These are phyloP conservation scores for Sporothrix euskadiensis DNA, from an alignment of 2,329 filamentous ascomycete genomes.

Conservation along the genomic window DNA sequence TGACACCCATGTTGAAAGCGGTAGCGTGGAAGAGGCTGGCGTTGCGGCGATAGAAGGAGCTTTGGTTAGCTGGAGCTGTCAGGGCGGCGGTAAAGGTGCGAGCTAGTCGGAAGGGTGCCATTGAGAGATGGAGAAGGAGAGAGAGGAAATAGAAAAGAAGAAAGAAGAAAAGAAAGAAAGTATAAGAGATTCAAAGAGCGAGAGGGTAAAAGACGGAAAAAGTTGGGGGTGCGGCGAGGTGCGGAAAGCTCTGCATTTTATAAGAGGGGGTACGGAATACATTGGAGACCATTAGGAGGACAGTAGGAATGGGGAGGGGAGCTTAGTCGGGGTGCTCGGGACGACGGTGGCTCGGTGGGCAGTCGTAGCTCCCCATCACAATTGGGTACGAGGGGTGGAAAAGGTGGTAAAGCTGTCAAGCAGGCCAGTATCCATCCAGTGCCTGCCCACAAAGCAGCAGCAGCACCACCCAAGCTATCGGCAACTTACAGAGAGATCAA, in stretches of 20 bases:
- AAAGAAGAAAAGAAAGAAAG: not conserved
- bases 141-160: not conserved
- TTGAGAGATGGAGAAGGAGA: not conserved
- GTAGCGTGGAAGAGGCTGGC: slow-evolving; percentile 28
- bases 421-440: not conserved
- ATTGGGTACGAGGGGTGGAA: not conserved
- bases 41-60: slow-evolving; percentile 15
- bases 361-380: not conserved
- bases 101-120: slow-evolving; percentile 25
- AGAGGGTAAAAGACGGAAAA: not conserved
- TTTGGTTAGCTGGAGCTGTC: slow-evolving; percentile 26
- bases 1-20: slow-evolving; percentile 66
- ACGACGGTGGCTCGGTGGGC: not conserved
- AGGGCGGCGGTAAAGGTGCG: slow-evolving; percentile 22
- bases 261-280: not conserved
- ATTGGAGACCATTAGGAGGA: not conserved
- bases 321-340: slow-evolving; percentile 17
- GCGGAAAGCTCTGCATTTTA: slow-evolving; percentile 17
- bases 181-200: not conserved
- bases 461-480: slow-evolving; percentile 1
- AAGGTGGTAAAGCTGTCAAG: not conserved
- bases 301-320: not conserved
- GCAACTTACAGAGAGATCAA: slow-evolving; percentile 1
- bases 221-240: not conserved
- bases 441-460: not conserved